Evolutionary conservation across 2,329 filamentous ascomycete species (phyloP).

Genomic region (Fusarium proliferatum): DNA sequence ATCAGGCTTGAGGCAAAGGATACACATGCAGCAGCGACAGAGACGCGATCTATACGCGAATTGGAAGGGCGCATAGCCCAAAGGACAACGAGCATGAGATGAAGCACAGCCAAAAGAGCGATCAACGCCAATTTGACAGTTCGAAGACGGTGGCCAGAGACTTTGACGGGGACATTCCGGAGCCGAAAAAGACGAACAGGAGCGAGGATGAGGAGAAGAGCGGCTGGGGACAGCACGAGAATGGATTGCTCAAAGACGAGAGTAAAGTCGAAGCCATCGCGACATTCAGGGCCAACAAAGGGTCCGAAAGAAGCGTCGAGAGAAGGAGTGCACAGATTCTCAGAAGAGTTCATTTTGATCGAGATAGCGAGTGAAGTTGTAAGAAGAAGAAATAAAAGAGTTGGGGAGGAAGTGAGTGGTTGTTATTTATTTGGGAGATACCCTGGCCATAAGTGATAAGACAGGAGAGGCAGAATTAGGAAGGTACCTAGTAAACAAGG

Average conservation of each 20-base stretch:
- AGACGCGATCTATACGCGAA: slow-evolving; percentile 42
- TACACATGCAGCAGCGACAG: slow-evolving; percentile 48
- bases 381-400: not conserved
- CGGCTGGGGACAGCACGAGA: slow-evolving; percentile 48
- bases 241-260: slow-evolving; percentile 58
- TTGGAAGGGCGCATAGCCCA: slow-evolving; percentile 43
- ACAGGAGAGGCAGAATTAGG: slow-evolving; percentile 13
- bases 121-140: slow-evolving; percentile 46
- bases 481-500: slow-evolving; percentile 19
- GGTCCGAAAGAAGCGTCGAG: slow-evolving; percentile 45
- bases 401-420: not conserved
- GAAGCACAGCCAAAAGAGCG: slow-evolving; percentile 45
- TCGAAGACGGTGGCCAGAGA: slow-evolving; percentile 41
- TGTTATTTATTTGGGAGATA: slow-evolving; percentile 4
- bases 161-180: slow-evolving; percentile 40
- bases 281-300: slow-evolving; percentile 44
- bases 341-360: slow-evolving; percentile 41
- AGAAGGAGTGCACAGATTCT: slow-evolving; percentile 30
- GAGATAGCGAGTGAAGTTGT: not conserved
- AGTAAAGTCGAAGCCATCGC: slow-evolving; percentile 61
- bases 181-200: slow-evolving; percentile 48
- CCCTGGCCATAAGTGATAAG: not conserved
- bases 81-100: slow-evolving; percentile 49
- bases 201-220: slow-evolving; percentile 46
- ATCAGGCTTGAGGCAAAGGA: slow-evolving; percentile 49